phyloP scores from a whole-genome alignment of 2,329 filamentous ascomycete genomes.

The Fusarium chaquense region DNA sequence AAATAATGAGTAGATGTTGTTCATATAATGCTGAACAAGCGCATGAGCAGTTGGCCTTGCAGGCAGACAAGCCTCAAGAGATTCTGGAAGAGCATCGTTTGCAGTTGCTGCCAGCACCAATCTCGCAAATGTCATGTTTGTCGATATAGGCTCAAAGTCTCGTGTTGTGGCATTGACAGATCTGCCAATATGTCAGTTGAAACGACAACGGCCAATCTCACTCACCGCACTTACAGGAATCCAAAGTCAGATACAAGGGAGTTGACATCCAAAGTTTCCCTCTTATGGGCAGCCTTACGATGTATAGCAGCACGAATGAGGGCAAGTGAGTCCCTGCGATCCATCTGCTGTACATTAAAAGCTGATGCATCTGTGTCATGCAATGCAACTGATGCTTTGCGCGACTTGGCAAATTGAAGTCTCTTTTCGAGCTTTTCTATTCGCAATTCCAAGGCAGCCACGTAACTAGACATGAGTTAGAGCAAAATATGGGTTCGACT shows the following conservation, averaged over 20 bases:
- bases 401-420: constrained; percentile 75
- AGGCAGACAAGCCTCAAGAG: constrained; percentile 73
- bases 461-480: constrained; percentile 70
- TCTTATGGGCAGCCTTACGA: constrained; percentile 71
- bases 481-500: background rate
- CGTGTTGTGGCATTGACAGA: constrained; percentile 94
- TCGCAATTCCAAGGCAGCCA: constrained; percentile 91
- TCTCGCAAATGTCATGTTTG: constrained; percentile 91
- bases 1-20: constrained; percentile 82
- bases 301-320: constrained; percentile 72
- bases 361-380: constrained; percentile 66
- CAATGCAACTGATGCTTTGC: constrained; percentile 77
- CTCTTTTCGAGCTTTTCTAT: constrained; percentile 89
- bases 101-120: constrained; percentile 86
- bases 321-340: constrained; percentile 73
- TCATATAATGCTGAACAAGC: constrained; percentile 85
- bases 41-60: constrained; percentile 74
- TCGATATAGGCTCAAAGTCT: constrained; percentile 90
- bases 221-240: constrained; percentile 72
- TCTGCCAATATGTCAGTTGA: constrained; percentile 58
- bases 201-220: background rate
- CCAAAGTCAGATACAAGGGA: constrained; percentile 94
- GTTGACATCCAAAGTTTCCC: constrained; percentile 89
- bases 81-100: constrained; percentile 77
- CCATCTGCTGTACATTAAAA: constrained; percentile 54